phyloP scores from a whole-genome alignment of 345 rosid species.

The Excoecaria agallocha region DNA sequence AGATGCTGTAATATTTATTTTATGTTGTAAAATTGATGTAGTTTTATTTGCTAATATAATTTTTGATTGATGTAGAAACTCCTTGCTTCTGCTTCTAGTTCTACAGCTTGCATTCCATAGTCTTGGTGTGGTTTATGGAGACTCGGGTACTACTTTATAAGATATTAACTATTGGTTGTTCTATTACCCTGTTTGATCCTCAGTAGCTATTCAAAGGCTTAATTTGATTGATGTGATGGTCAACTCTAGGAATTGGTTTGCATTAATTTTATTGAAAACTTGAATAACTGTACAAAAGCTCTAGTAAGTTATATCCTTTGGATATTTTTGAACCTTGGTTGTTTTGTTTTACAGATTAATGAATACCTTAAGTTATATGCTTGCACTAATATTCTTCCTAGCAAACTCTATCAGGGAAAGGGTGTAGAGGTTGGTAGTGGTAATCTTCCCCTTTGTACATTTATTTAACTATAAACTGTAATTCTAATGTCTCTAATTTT shows the following conservation, averaged over 20 bases:
- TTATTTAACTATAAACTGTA: neutral
- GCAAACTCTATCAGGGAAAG: slow-evolving; percentile 66
- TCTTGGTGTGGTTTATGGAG: no score
- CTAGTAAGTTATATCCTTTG: neutral
- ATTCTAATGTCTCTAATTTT: neutral
- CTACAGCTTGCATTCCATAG: no score
- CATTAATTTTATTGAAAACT: neutral
- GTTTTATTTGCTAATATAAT: no score
- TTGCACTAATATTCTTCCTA: slow-evolving; percentile 64
- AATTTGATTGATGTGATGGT: no score
- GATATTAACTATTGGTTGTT: neutral
- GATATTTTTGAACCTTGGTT: slow-evolving; percentile 18
- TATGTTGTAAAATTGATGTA: no score
- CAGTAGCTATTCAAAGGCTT: no score
- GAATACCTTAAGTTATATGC: slow-evolving; percentile 72
- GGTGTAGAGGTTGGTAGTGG: slow-evolving; percentile 74
- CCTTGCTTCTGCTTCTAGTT: no score
- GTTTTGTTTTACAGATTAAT: slow-evolving; percentile 51
- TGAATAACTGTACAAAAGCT: neutral
- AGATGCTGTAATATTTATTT: no score
- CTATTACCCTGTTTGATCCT: neutral
- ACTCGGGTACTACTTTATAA: no score
- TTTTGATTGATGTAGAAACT: no score
- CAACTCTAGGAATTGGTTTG: no score
- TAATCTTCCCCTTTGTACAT: slow-evolving; percentile 18